Percentiles rank a stretch among this genome's conserved stretches.
Conservation (phyloP, 2,329 filamentous ascomycete species). For the Ophiostoma perfectum region DNA sequence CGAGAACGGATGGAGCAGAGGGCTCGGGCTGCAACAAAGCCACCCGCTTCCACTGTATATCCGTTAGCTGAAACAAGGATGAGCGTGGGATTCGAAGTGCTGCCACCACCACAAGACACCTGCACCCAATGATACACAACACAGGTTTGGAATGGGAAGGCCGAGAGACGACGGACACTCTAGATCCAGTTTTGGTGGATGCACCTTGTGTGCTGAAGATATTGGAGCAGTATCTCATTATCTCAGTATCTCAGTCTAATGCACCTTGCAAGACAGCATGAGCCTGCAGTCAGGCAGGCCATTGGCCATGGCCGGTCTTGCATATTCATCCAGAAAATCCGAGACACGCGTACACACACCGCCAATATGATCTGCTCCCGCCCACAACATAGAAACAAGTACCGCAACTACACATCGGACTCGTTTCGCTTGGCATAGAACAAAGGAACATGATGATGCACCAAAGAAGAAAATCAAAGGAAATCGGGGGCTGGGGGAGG, state of each 20-base stretch:
- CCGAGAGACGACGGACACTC: no score
- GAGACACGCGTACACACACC: constrained; percentile 14
- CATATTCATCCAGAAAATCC: constrained; percentile 3
- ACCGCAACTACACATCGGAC: neutral
- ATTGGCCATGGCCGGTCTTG: constrained; percentile 1
- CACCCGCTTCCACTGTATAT: neutral
- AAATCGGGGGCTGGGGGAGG: constrained; percentile 2
- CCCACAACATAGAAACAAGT: neutral
- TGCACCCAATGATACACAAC: no score
- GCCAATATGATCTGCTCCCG: neutral
- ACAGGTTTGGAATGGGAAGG: no score
- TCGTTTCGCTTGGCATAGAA: neutral
- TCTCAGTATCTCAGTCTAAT: neutral
- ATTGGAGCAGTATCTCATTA: neutral
- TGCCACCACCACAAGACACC: no score
- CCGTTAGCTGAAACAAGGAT: no score
- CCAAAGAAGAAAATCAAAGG: neutral
- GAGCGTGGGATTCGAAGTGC: no score
- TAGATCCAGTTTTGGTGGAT: neutral
- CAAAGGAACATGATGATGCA: neutral
- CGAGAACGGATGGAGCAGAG: neutral
- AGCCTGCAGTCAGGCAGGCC: neutral
- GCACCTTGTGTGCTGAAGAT: neutral
- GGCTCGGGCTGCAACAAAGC: neutral
- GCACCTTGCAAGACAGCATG: constrained; percentile 4